These are phyloP conservation scores for Ophiostoma ulmi DNA, from an alignment of 2,329 filamentous ascomycete species.

Conservation along the genomic window DNA sequence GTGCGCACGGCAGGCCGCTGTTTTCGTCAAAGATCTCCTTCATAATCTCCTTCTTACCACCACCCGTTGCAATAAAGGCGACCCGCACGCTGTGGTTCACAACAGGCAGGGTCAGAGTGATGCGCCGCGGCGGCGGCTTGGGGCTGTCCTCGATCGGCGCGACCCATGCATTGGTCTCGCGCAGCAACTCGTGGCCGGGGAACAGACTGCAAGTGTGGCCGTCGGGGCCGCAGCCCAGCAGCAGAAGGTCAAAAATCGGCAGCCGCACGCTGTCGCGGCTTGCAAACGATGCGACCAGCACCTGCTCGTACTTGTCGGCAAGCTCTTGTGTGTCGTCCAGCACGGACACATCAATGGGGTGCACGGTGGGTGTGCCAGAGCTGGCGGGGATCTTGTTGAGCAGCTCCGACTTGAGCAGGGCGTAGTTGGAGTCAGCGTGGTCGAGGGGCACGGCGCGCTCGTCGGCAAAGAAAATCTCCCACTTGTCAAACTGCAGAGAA, in stretches of 20 bases:
- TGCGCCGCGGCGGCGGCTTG: conserved; percentile 85
- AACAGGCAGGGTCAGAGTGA: conserved; percentile 88
- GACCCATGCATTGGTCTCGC: conserved; percentile 87
- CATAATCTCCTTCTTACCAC: conserved; percentile 83
- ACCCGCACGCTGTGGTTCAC: conserved; percentile 81
- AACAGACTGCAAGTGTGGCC: conserved; percentile 97
- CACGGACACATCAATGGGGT: conserved; percentile 63
- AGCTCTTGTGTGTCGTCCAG: conserved; percentile 82
- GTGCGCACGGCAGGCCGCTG: conserved; percentile 71
- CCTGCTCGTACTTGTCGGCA: conserved; percentile 89
- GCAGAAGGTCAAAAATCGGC: conserved; percentile 88
- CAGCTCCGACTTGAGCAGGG: conserved; percentile 77
- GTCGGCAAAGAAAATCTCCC: conserved; percentile 98
- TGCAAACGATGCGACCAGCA: conserved; percentile 78
- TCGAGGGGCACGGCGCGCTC: conserved; percentile 91
- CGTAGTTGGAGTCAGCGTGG: conserved; percentile 92
- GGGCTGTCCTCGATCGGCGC: conserved; percentile 87
- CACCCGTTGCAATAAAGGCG: conserved; percentile 87
- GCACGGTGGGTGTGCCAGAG: conserved; percentile 63
- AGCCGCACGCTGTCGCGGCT: conserved; percentile 89
- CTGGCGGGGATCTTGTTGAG: conserved; percentile 77
- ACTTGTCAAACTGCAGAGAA: conserved; percentile 71
- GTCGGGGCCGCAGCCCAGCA: conserved; percentile 91
- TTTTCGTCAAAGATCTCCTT: conserved; percentile 88
- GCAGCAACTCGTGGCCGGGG: conserved; percentile 78